A percentile compares a stretch with the other conserved stretches of the same genome.
Evolutionary conservation across 371 early-diverging fungal genomes (phyloP).

Genomic region (Paraphysoderma sedebokerense): DNA sequence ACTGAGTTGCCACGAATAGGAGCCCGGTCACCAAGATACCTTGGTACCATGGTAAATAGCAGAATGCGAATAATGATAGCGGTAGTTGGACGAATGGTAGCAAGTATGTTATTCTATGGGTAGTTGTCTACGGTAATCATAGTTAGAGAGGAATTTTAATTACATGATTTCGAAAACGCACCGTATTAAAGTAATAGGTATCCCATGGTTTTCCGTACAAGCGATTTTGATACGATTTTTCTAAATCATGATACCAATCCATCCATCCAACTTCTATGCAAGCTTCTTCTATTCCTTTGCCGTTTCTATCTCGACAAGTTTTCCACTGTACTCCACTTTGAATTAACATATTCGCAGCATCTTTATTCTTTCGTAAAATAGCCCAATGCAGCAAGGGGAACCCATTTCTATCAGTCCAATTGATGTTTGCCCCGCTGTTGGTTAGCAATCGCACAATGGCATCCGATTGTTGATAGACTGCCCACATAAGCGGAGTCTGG

Average conservation of each 20-base stretch:
- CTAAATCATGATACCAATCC: conserved; percentile 12
- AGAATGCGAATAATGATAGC: conserved; percentile 32
- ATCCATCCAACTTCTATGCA: conserved; percentile 4
- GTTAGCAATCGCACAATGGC: conserved; percentile 47
- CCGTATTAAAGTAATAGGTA: not conserved
- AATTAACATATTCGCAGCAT: conserved; percentile 31
- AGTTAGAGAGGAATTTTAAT: not conserved
- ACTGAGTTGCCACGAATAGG: conserved; percentile 33
- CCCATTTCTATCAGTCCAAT: conserved; percentile 30
- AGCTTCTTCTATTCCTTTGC: conserved; percentile 5
- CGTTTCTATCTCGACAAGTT: not conserved
- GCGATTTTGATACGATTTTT: conserved; percentile 8
- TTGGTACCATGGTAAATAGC: conserved; percentile 53
- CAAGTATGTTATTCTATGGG: conserved; percentile 43
- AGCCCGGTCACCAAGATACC: conserved; percentile 43
- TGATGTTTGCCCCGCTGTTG: conserved; percentile 42
- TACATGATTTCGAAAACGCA: not conserved
- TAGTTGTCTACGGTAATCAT: conserved; percentile 23
- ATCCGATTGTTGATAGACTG: conserved; percentile 68
- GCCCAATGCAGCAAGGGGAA: not conserved
- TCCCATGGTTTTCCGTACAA: conserved; percentile 11
- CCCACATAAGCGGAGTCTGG: conserved; percentile 88
- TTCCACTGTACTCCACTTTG: conserved; percentile 6
- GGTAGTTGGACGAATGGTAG: conserved; percentile 49
- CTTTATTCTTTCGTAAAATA: conserved; percentile 15